These are phyloP conservation scores for Pythium vanterpoolii DNA, from an alignment of 352 stramenopile species.

Conservation along the genomic window DNA sequence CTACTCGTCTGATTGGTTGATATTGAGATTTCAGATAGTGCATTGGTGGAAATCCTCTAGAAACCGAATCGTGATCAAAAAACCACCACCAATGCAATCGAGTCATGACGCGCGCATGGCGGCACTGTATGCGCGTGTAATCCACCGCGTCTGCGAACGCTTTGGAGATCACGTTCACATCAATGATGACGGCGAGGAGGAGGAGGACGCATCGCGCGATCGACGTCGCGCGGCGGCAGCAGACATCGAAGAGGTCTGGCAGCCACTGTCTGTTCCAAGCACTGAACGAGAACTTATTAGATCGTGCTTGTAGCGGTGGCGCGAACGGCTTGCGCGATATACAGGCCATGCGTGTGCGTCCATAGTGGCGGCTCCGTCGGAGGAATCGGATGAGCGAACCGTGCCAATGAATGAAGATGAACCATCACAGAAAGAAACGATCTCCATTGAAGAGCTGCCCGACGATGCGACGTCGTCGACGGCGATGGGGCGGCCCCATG, in stretches of 20 bases:
- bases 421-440: not conserved
- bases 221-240: not conserved
- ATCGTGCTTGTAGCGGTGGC: constrained; percentile 16
- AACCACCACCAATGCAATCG: not conserved
- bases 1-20: not conserved
- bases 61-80: not conserved
- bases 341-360: constrained; percentile 6
- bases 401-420: not conserved
- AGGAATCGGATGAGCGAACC: not conserved
- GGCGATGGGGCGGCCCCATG: not conserved
- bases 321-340: constrained; percentile 15
- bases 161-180: constrained; percentile 34
- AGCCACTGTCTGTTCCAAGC: not conserved
- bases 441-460: not conserved
- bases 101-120: constrained; percentile 27
- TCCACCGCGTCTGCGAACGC: constrained; percentile 47
- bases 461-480: not conserved
- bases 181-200: constrained; percentile 28
- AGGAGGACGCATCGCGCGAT: constrained; percentile 3
- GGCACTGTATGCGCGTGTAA: constrained; percentile 58
- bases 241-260: constrained; percentile 9
- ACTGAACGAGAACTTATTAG: not conserved
- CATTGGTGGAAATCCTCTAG: constrained; percentile 10
- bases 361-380: not conserved
- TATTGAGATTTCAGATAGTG: not conserved